phyloP scores from a whole-genome alignment of 2,329 filamentous ascomycete species.

The Diaporthe vaccinii region DNA sequence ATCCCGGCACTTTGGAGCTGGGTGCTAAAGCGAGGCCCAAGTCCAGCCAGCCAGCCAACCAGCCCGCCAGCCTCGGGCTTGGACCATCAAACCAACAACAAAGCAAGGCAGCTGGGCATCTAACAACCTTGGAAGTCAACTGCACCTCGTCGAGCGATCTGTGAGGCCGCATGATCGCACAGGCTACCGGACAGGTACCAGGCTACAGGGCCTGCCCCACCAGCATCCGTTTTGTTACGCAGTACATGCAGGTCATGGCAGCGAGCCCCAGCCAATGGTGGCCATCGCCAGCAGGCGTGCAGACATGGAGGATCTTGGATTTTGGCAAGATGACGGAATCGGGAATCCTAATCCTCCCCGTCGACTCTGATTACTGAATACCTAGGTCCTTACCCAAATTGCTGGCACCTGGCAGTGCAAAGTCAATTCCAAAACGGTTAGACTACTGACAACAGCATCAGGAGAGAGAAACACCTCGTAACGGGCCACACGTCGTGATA shows the following conservation, averaged over 20 bases:
- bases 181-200: constrained; percentile 8
- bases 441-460: neutral
- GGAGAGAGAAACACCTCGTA: neutral
- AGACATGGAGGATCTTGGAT: constrained; percentile 7
- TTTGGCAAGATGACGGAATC: constrained; percentile 8
- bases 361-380: neutral
- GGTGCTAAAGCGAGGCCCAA: constrained; percentile 23
- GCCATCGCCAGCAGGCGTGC: neutral
- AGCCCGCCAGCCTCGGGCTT: constrained; percentile 6
- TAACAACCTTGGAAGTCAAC: neutral
- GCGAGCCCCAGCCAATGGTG: constrained; percentile 12
- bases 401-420: neutral
- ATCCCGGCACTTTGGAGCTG: constrained; percentile 30
- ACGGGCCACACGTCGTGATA: neutral
- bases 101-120: neutral
- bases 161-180: neutral
- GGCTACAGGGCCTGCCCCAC: neutral
- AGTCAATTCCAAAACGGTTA: neutral
- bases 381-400: neutral
- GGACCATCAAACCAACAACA: neutral
- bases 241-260: constrained; percentile 22
- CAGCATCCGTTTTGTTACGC: constrained; percentile 5
- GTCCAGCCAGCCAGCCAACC: neutral
- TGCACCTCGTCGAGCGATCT: neutral
- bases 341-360: neutral